These are phyloP conservation scores for Wickerhamomyces chambardii DNA, from an alignment of 805 yeast genomes.

Conservation along the genomic window DNA sequence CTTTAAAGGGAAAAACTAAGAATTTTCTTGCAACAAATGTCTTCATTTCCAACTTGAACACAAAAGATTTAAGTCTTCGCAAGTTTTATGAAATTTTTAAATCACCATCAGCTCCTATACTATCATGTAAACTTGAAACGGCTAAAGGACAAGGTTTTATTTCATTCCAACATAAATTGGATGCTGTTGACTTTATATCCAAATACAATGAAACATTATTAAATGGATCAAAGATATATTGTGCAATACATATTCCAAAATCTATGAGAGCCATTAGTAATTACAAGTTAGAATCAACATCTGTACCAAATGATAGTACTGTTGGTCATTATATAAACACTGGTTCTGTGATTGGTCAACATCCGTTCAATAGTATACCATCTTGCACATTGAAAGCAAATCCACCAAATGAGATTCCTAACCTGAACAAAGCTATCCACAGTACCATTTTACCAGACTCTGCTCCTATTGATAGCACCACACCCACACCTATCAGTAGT, in stretches of 20 bases:
- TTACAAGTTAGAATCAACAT: too few species aligned
- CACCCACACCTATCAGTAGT: too few species aligned
- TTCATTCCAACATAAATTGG: slow-evolving; percentile 22
- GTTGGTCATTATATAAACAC: too few species aligned
- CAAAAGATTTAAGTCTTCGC: slow-evolving; percentile 26
- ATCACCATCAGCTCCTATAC: slow-evolving; percentile 32
- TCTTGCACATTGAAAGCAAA: too few species aligned
- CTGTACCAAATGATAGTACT: too few species aligned
- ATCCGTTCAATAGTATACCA: too few species aligned
- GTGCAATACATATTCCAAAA: slow-evolving; percentile 32
- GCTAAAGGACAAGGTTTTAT: slow-evolving; percentile 31
- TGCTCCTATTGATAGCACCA: too few species aligned
- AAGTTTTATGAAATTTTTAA: slow-evolving; percentile 41
- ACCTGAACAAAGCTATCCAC: too few species aligned
- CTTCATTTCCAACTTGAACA: slow-evolving; percentile 33
- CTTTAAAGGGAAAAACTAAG: slow-evolving; percentile 35
- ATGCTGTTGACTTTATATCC: slow-evolving; percentile 26
- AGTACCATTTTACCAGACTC: too few species aligned
- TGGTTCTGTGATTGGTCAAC: too few species aligned
- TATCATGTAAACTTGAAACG: slow-evolving; percentile 30
- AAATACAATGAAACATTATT: slow-evolving; percentile 18
- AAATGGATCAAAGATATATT: slow-evolving; percentile 22
- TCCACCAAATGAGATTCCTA: too few species aligned
- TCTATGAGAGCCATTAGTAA: slow-evolving; percentile 7
- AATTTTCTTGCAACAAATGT: slow-evolving; percentile 37